These are phyloP conservation scores for Laguncularia racemosa DNA, from an alignment of 345 rosid species.

Conservation along the genomic window DNA sequence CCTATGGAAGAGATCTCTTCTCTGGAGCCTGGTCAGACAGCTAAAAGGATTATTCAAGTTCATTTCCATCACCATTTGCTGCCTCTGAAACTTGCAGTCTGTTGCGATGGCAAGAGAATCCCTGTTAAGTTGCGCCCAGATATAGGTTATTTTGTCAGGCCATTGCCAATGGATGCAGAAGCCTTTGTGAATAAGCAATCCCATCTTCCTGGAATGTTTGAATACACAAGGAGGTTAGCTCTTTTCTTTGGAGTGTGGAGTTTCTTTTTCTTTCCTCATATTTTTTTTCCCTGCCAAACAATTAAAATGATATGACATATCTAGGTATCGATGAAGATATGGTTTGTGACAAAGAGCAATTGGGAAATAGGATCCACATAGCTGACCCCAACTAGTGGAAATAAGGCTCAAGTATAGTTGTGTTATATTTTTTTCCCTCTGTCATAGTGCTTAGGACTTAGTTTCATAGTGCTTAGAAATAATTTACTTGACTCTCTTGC, in stretches of 20 bases:
- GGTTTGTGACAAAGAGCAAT: no score
- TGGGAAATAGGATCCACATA: no score
- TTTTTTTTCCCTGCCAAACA: neutral
- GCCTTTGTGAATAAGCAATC: conserved; percentile 53
- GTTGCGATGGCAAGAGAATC: conserved; percentile 45
- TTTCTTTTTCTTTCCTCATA: neutral
- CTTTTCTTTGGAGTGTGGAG: conserved; percentile 8
- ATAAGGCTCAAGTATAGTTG: neutral
- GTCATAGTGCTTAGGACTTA: neutral
- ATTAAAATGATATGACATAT: neutral
- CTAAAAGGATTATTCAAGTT: conserved; percentile 60
- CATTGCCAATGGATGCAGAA: conserved; percentile 55
- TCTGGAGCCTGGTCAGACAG: conserved; percentile 57
- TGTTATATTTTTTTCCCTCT: neutral
- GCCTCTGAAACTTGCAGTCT: conserved; percentile 65
- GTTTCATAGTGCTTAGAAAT: no score
- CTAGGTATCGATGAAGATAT: no score
- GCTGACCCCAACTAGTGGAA: no score
- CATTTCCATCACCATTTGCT: conserved; percentile 83
- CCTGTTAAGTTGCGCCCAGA: conserved; percentile 87
- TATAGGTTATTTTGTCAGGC: conserved; percentile 91
- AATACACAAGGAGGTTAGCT: conserved; percentile 69
- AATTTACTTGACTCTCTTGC: no score
- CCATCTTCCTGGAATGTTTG: conserved; percentile 85
- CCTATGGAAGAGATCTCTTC: conserved; percentile 62